Percentiles rank a stretch among this genome's conserved stretches.
Evolutionary conservation across 768 basidiomycete genomes (phyloP).

Genomic region (Mycena vulgaris): DNA sequence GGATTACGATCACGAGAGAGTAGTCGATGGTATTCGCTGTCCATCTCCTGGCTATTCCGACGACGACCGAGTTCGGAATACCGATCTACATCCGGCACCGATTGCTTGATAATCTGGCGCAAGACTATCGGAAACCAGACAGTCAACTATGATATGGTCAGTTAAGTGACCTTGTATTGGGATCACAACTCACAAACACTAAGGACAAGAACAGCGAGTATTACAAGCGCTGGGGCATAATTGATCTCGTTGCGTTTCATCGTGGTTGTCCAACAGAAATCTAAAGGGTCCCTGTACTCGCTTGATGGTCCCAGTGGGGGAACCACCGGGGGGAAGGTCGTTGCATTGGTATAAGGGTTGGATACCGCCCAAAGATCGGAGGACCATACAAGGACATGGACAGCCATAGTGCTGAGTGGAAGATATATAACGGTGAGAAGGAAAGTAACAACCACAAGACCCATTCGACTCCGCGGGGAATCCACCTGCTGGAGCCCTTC

Average conservation of each 20-base stretch:
- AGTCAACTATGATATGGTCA: slow-evolving; percentile 63
- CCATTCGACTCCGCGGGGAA: slow-evolving; percentile 62
- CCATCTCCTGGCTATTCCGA: slow-evolving; percentile 69
- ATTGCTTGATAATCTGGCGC: slow-evolving; percentile 66
- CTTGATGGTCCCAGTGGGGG: slow-evolving; percentile 69
- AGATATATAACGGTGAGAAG: slow-evolving; percentile 79
- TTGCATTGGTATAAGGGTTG: slow-evolving; percentile 77
- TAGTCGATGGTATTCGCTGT: slow-evolving; percentile 79
- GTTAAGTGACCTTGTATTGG: not conserved
- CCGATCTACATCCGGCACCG: slow-evolving; percentile 75
- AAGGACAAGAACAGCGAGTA: slow-evolving; percentile 69
- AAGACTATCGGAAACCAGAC: slow-evolving; percentile 81
- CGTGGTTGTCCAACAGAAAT: slow-evolving; percentile 87
- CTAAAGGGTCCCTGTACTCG: slow-evolving; percentile 72
- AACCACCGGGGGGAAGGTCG: slow-evolving; percentile 63
- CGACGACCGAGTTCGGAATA: slow-evolving; percentile 81
- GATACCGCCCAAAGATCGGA: slow-evolving; percentile 81
- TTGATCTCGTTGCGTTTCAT: slow-evolving; percentile 81
- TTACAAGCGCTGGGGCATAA: slow-evolving; percentile 73
- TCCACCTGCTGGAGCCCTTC: slow-evolving; percentile 70
- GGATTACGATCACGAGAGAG: slow-evolving; percentile 76
- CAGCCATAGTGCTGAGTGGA: slow-evolving; percentile 82
- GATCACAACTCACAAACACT: slow-evolving; percentile 59
- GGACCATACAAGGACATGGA: slow-evolving; percentile 85
- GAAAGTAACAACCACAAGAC: slow-evolving; percentile 74